Base-by-base conservation (phyloP, 1,284 basidiomycete species). In the Naganishia liquefaciens region DNA sequence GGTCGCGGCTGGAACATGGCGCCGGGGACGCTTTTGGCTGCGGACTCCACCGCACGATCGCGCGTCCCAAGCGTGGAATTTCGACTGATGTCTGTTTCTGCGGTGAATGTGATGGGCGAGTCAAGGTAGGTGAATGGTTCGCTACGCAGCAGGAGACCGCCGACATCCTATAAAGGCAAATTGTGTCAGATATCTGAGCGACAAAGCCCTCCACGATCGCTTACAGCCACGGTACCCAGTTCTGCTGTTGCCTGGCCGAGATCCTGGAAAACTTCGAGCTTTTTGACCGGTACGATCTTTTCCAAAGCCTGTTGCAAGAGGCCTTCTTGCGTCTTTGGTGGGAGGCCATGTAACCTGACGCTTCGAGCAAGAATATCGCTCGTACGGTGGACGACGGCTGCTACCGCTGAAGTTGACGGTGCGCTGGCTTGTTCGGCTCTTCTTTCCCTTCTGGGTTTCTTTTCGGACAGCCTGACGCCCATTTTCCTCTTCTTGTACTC, bases 231-330 rank as follows among this genome's bases (percentile, higher is more conserved):
- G 62, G 80, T 88, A 62, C 87, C 84, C 28, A 95, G 80, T 74
- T 93, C 90, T 1, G 89, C 87, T 0, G 89, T 79, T 1, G 92
- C 93, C 74, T 93, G 87, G 19, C 82, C 79, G 51, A 77, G 79
- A 61, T 86, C 84, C 9, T 79, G 76, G 70, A 91, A 88, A 1
- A 94, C 82, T 72, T 93, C 90, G 0, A 95, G 83, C 1, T 89
- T 84, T 62, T 84, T 86, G 30, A 96, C 86, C 0, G 81, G 77
- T 0, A 85, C 85, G 50, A 88, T 77, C 77, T 91, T 93, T 75
- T 93, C 90, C 7, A 97, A 80, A 0, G 81, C 80, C 80, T 97
- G 93, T 72, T 97, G 93, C 25, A 97, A 77, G 1, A 96, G 80
- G 0, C 89, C 93, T 75, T 96, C 93, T 73, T 94, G 90, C 0